phyloP scores from a whole-genome alignment of 176 grass and related monocot genomes.

The Thinopyrum elongatum region DNA sequence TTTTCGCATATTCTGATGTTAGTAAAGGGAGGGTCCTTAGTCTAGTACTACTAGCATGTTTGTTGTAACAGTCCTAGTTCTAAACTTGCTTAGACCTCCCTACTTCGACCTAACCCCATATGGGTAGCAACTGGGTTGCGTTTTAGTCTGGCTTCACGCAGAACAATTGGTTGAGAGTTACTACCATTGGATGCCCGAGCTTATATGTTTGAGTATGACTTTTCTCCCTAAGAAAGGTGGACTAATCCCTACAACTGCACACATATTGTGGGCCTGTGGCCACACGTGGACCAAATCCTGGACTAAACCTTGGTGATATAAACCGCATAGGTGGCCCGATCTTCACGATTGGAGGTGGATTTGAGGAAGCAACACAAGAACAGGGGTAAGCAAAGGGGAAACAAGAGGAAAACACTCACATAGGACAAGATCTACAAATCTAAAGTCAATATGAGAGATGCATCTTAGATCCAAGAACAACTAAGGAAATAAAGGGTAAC shows the following conservation, averaged over 20 bases:
- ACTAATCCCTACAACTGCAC: neutral
- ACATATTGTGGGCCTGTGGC: neutral
- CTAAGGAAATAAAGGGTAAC: too few relatives aligned
- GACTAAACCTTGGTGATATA: neutral
- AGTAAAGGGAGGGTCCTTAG: neutral
- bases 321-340: too few relatives aligned
- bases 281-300: neutral
- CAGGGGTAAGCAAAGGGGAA: too few relatives aligned
- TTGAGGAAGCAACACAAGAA: too few relatives aligned
- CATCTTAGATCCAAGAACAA: too few relatives aligned
- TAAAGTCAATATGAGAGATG: too few relatives aligned
- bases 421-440: too few relatives aligned
- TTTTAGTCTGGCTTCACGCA: neutral
- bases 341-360: too few relatives aligned
- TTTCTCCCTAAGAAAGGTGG: neutral
- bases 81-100: neutral
- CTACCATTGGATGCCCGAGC: neutral
- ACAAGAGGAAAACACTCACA: too few relatives aligned
- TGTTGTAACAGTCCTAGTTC: neutral
- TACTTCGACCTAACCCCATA: neutral
- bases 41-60: constrained; percentile 10
- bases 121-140: neutral
- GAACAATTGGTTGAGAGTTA: neutral
- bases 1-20: neutral
- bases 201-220: neutral